These are phyloP conservation scores for Hyphodiscus sp. DNA, from an alignment of 2,329 filamentous ascomycete species.

Conservation along the genomic window DNA sequence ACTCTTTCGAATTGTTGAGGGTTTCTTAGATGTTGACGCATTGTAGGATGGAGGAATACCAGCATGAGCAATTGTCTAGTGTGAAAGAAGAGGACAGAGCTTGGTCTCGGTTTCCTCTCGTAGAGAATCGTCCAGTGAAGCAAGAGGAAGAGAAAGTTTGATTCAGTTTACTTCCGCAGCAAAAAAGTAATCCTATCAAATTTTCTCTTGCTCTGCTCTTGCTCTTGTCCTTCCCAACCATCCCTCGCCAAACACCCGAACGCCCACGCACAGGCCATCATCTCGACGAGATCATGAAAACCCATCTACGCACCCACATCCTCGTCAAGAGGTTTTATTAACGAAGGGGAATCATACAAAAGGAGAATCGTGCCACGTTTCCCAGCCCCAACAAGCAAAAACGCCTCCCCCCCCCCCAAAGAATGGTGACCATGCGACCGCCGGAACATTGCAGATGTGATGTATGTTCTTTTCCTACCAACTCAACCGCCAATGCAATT, in stretches of 20 bases:
- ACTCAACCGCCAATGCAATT: constrained; percentile 12
- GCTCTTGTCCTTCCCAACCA: not conserved
- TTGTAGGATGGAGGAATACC: too few relatives aligned
- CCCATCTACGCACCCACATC: not conserved
- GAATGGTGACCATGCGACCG: not conserved
- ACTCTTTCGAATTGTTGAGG: too few relatives aligned
- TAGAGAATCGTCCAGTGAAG: too few relatives aligned
- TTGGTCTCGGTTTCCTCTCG: too few relatives aligned
- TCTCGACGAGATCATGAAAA: not conserved
- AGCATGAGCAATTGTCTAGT: too few relatives aligned
- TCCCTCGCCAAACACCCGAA: not conserved
- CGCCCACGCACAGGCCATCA: not conserved
- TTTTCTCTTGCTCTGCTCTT: not conserved
- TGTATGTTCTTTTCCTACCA: not conserved
- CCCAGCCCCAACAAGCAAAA: not conserved
- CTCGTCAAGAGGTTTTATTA: not conserved
- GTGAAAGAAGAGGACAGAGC: too few relatives aligned
- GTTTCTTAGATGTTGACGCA: too few relatives aligned
- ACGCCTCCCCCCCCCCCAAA: not conserved
- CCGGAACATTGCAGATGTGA: not conserved
- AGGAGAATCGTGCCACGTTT: not conserved
- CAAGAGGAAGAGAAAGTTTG: too few relatives aligned
- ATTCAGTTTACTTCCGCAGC: not conserved
- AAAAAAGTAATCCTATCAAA: not conserved
- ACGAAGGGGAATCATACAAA: not conserved